These are phyloP conservation scores for Phyllosticta citribraziliensis DNA, from an alignment of 2,329 filamentous ascomycete species.

Conservation along the genomic window DNA sequence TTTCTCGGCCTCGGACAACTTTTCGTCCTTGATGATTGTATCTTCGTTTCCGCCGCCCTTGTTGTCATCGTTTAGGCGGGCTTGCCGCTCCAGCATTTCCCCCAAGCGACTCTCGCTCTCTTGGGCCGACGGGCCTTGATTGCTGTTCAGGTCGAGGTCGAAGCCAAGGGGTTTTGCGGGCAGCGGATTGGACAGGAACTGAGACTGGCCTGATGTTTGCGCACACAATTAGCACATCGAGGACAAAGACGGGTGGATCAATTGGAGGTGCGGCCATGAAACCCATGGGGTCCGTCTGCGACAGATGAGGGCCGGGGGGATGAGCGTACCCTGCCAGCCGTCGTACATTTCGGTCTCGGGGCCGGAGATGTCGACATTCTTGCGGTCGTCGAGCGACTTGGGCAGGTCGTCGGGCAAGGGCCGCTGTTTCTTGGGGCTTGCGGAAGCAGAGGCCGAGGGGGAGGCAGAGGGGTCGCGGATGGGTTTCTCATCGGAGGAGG, in stretches of 20 bases:
- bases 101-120: constrained; percentile 83
- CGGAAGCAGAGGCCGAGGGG: constrained; percentile 19
- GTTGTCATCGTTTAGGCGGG: constrained; percentile 64
- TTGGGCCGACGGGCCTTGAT: constrained; percentile 55
- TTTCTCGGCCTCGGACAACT: constrained; percentile 68
- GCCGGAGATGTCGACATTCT: constrained; percentile 56
- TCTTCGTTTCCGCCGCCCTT: constrained; percentile 64
- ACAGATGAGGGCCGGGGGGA: background rate
- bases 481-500: constrained; percentile 24
- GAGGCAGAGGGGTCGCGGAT: constrained; percentile 19
- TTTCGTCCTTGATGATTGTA: constrained; percentile 63
- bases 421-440: constrained; percentile 13
- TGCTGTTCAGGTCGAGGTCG: constrained; percentile 73
- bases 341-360: constrained; percentile 95
- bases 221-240: constrained; percentile 5
- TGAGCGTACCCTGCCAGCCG: constrained; percentile 78
- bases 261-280: background rate
- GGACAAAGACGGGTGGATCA: background rate
- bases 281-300: constrained; percentile 12
- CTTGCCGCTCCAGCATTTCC: constrained; percentile 92
- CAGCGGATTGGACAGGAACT: constrained; percentile 82
- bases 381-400: constrained; percentile 81
- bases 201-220: constrained; percentile 67
- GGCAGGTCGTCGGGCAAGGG: constrained; percentile 76
- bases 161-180: constrained; percentile 77